These are phyloP conservation scores for Spergularia bocconei DNA, from an alignment of 148 eudicot genomes.

Conservation along the genomic window DNA sequence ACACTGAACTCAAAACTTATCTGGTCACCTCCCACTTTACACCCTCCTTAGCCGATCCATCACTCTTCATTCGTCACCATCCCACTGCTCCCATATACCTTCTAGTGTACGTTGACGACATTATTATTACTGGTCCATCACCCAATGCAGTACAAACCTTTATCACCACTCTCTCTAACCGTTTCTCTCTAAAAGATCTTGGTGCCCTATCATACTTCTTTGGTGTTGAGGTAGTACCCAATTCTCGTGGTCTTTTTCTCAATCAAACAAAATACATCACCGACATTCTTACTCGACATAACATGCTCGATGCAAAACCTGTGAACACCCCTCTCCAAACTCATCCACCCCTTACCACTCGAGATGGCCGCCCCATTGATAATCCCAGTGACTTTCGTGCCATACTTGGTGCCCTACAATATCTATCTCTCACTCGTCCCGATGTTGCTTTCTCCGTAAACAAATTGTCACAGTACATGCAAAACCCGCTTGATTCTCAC, in stretches of 20 bases:
- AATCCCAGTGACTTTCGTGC: slow-evolving; percentile 9
- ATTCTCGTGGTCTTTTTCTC: background rate
- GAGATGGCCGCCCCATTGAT: background rate
- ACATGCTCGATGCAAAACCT: slow-evolving; percentile 1
- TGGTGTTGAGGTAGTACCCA: background rate
- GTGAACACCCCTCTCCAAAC: background rate
- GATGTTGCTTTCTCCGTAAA: slow-evolving; percentile 11
- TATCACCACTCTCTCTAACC: background rate
- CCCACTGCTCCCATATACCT: background rate
- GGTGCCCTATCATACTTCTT: slow-evolving; percentile 1
- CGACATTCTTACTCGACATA: background rate
- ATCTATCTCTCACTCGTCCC: background rate
- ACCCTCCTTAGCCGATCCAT: background rate
- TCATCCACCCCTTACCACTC: background rate
- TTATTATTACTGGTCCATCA: background rate
- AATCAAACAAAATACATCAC: background rate
- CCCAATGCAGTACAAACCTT: background rate
- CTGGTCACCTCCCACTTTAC: background rate
- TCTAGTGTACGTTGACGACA: background rate
- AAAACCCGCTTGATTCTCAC: background rate
- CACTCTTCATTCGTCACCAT: background rate
- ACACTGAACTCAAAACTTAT: background rate
- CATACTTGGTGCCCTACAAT: slow-evolving; percentile 1
- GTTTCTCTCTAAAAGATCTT: background rate
- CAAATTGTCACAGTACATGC: slow-evolving; percentile 15